phyloP scores from a whole-genome alignment of 2,329 filamentous ascomycete genomes.

The Fusarium torreyae region DNA sequence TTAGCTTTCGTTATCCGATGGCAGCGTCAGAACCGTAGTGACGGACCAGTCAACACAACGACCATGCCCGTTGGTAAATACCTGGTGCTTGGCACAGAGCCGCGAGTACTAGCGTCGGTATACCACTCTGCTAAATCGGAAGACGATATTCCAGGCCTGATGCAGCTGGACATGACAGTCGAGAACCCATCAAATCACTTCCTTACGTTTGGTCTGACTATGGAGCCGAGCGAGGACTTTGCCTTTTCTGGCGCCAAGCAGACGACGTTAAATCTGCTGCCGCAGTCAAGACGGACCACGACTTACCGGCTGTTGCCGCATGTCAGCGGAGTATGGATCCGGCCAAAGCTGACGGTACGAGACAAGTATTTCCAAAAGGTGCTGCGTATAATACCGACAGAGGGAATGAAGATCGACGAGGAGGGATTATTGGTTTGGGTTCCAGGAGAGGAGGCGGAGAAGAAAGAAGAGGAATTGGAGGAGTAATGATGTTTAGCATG shows the following conservation, averaged over 20 bases:
- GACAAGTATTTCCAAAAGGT: constrained; percentile 96
- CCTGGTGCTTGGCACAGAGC: constrained; percentile 85
- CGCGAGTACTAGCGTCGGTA: constrained; percentile 80
- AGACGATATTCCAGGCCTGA: constrained; percentile 53
- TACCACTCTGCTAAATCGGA: constrained; percentile 57
- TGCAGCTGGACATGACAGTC: constrained; percentile 74
- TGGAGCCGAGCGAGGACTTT: constrained; percentile 94
- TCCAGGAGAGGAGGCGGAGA: constrained; percentile 53
- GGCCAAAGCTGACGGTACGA: constrained; percentile 80
- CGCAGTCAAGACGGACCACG: constrained; percentile 81
- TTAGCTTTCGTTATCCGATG: constrained; percentile 83
- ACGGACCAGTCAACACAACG: constrained; percentile 69
- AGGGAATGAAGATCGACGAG: constrained; percentile 77
- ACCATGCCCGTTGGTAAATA: constrained; percentile 84
- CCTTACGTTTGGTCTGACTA: constrained; percentile 89
- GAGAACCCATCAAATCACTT: constrained; percentile 97
- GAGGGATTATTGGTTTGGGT: constrained; percentile 77
- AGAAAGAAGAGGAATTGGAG: constrained; percentile 24
- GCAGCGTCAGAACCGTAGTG: constrained; percentile 68
- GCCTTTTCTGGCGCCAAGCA: constrained; percentile 93
- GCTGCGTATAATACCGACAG: constrained; percentile 83
- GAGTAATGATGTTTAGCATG: constrained; percentile 23
- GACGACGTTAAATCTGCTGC: constrained; percentile 83
- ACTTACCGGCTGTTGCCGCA: constrained; percentile 82
- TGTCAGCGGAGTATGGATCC: constrained; percentile 76